A percentile compares a stretch with the other conserved stretches of the same genome.
These are phyloP conservation scores for Aspergillus ochraceoroseus DNA, from an alignment of 2,329 filamentous ascomycete genomes.

Conservation along the genomic window DNA sequence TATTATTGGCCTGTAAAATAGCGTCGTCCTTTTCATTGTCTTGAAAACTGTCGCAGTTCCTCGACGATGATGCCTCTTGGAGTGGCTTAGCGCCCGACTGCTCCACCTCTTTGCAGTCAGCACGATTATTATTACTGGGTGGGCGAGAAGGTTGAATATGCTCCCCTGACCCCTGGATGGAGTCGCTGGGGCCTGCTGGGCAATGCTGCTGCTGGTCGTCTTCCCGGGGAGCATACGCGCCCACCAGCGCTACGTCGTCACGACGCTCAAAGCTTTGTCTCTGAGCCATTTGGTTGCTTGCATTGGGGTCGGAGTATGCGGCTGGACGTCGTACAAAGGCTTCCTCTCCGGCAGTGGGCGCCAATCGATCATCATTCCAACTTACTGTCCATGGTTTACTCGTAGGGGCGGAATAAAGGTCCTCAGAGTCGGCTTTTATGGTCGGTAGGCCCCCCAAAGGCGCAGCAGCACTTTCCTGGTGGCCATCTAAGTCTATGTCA, in stretches of 20 bases:
- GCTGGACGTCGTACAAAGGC: slow-evolving; percentile 7
- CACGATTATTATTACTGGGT: slow-evolving; percentile 5
- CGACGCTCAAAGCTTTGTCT: background rate
- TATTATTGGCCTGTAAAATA: background rate
- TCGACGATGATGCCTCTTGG: background rate
- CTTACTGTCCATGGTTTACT: slow-evolving; percentile 9
- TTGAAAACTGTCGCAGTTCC: background rate
- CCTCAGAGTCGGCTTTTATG: slow-evolving; percentile 1
- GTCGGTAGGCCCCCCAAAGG: background rate
- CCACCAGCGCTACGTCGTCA: slow-evolving; percentile 1
- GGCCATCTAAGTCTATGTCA: slow-evolving; percentile 19
- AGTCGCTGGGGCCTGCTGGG: slow-evolving; percentile 8
- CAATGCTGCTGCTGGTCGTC: slow-evolving; percentile 2
- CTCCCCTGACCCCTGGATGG: slow-evolving; percentile 9
- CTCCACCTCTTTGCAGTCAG: slow-evolving; percentile 9
- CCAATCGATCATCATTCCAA: background rate
- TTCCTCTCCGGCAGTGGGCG: slow-evolving; percentile 4
- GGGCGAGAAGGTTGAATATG: slow-evolving; percentile 3
- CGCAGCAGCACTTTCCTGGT: background rate
- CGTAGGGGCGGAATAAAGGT: slow-evolving; percentile 2
- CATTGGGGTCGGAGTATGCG: background rate
- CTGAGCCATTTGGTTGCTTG: background rate
- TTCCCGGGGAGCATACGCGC: background rate
- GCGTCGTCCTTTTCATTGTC: background rate
- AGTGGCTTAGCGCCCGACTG: slow-evolving; percentile 10